Conservation (phyloP, 139 green algal species). For the Chlamydomonas sp. region DNA sequence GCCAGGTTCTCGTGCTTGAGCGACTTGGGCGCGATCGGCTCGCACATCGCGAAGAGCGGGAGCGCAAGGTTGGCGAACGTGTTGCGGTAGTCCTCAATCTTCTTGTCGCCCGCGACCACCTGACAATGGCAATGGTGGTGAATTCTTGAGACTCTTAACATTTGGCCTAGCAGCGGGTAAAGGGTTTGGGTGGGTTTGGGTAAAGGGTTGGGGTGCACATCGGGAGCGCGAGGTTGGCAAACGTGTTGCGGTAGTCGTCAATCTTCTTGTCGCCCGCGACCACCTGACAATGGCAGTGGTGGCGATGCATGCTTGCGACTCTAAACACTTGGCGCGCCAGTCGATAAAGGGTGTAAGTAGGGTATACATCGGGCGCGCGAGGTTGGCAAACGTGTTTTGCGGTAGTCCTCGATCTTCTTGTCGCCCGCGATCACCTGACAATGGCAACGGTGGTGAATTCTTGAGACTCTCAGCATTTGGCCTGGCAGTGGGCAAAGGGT, state of each 20-base stretch:
- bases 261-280: conserved; percentile 41
- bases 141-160: no score
- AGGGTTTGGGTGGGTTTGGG: no score
- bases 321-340: no score
- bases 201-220: no score
- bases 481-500: no score
- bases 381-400: conserved; percentile 97
- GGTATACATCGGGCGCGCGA: conserved; percentile 92
- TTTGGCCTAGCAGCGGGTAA: no score
- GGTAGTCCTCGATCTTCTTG: conserved; percentile 75
- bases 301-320: no score
- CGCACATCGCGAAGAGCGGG: conserved; percentile 89
- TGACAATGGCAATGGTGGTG: no score
- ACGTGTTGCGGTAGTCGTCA: conserved; percentile 94
- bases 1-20: conserved; percentile 65
- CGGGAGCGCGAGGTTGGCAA: conserved; percentile 95
- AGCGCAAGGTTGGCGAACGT: conserved; percentile 98
- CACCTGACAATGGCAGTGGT: not conserved
- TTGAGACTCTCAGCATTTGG: no score
- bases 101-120: conserved; percentile 30
- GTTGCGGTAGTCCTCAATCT: conserved; percentile 87
- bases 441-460: no score
- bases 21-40: conserved; percentile 73
- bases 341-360: no score
- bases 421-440: conserved; percentile 11